Base-by-base conservation (phyloP, 1,284 basidiomycete genomes). In the Cutaneotrichosporon dermatis region DNA sequence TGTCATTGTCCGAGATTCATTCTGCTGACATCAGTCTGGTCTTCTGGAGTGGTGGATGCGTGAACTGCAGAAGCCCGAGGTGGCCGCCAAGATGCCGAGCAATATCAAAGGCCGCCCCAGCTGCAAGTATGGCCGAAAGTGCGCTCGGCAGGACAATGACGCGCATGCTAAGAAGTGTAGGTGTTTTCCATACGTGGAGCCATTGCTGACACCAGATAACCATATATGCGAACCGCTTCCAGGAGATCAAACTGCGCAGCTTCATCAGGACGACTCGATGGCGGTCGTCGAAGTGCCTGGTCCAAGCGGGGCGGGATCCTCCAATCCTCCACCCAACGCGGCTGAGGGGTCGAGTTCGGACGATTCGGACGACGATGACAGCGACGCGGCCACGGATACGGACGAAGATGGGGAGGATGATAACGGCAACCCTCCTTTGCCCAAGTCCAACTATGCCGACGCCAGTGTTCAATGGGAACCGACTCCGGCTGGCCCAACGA, bases 11-110 rank as follows among this genome's bases (percentile, higher is more conserved):
- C 11, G 10, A 46, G 1, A 25, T 8, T 35, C 11, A 15, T 9
- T 6, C 4, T 37, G 34, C 54, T 64, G 25, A 65, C 52, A 11
- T 6, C 41, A 66, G 65, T 52, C 65, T 8, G 65, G 65, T 8
- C 46, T 67, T 6, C 42, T 65, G 33, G 65, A 67, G 51, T 67
- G 65, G 65, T 67, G 65, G 65, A 65, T 63, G 63, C 57, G 65
- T 12, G 59, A 67, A 53, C 48, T 67, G 25, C 50, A 58, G 43
- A 67, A 67, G 55, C 59, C 60, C 6, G 65, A 63, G n/a, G 59
- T 61, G 1, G 34, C 39, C 10, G 52, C 35, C 54, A 57, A 53
- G 35, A 51, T 55, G 6, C 63, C 65, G 0, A 57, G 46, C 1
- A 34, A 44, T 2, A 43, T 65, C 45, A 54, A 49, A 35, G 54